Percentiles rank a stretch among this genome's conserved stretches.
These are phyloP conservation scores for Rhodotorula sp. DNA, from an alignment of 1,284 basidiomycete genomes.

Conservation along the genomic window DNA sequence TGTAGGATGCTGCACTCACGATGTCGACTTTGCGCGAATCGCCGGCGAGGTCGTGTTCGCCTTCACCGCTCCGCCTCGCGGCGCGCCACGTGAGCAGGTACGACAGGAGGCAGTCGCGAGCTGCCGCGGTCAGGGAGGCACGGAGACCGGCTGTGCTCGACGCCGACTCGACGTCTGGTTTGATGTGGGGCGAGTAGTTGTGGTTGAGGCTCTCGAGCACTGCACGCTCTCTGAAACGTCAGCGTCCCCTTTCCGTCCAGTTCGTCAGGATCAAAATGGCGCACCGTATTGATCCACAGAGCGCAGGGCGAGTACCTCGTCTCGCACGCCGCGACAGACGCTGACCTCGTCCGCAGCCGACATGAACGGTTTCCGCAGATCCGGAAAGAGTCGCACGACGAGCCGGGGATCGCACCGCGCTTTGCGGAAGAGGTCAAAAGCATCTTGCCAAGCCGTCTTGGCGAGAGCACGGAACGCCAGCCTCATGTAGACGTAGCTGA, in stretches of 20 bases:
- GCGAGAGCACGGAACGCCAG: conserved; percentile 70
- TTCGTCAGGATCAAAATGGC: conserved; percentile 47
- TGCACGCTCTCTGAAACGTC: conserved; percentile 52
- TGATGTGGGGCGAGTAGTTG: conserved; percentile 81
- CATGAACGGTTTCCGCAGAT: conserved; percentile 58
- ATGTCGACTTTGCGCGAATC: conserved; percentile 50
- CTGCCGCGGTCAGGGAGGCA: conserved; percentile 60
- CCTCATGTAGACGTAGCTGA: conserved; percentile 71
- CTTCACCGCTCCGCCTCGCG: conserved; percentile 40
- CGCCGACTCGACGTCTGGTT: conserved; percentile 66
- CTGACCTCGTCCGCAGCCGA: conserved; percentile 54
- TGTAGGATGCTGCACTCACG: conserved; percentile 31
- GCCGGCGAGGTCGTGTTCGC: conserved; percentile 6
- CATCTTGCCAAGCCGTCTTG: conserved; percentile 73
- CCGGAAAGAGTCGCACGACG: conserved; percentile 71
- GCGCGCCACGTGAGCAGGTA: conserved; percentile 61
- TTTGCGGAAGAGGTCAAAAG: conserved; percentile 67
- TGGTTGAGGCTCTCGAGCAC: conserved; percentile 81
- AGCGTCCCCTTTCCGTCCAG: neutral
- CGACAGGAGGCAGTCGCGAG: conserved; percentile 65
- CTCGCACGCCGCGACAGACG: conserved; percentile 66
- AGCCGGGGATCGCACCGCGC: conserved; percentile 73
- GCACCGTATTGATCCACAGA: conserved; percentile 74
- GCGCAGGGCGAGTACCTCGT: conserved; percentile 62
- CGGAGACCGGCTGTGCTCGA: conserved; percentile 66